These are phyloP conservation scores for Scutellaria baicalensis DNA, from an alignment of 257 asterid genomes.

Conservation along the genomic window DNA sequence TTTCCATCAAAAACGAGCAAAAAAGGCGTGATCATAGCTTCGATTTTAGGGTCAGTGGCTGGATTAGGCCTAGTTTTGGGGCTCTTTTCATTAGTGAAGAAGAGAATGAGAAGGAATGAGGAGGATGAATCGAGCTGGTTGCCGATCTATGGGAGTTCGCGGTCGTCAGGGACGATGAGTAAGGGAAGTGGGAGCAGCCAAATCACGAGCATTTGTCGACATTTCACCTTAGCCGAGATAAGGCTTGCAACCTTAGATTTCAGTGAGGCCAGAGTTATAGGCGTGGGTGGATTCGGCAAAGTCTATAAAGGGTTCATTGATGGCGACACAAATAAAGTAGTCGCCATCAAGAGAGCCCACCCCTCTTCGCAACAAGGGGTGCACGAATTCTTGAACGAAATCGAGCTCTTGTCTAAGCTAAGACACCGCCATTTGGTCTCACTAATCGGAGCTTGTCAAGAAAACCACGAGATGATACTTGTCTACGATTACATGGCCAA, in stretches of 20 bases:
- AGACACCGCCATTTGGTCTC: conserved; percentile 77
- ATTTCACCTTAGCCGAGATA: conserved; percentile 58
- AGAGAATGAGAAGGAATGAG: not conserved
- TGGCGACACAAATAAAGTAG: conserved; percentile 26
- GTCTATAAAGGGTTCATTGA: conserved; percentile 59
- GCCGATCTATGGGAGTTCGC: conserved; percentile 33
- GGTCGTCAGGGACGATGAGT: conserved; percentile 25
- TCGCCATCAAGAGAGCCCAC: conserved; percentile 60
- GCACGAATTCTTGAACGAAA: conserved; percentile 66
- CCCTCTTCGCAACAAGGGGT: conserved; percentile 69
- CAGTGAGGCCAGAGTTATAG: conserved; percentile 51
- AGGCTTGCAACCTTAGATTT: conserved; percentile 43
- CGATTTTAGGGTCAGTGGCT: conserved; percentile 23
- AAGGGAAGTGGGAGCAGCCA: conserved; percentile 30
- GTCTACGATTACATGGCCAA: conserved; percentile 82
- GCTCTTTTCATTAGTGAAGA: conserved; percentile 15
- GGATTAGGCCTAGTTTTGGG: conserved; percentile 22
- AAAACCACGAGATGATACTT: conserved; percentile 63
- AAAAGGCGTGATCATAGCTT: conserved; percentile 17
- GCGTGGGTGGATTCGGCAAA: conserved; percentile 87
- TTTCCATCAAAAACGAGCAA: conserved; percentile 17
- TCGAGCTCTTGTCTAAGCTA: conserved; percentile 65
- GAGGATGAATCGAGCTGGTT: conserved; percentile 26
- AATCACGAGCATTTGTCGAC: conserved; percentile 42
- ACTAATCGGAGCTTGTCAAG: conserved; percentile 74